phyloP scores from a whole-genome alignment of 192 early-diverging fungal species.

The Coemansia sp. region DNA sequence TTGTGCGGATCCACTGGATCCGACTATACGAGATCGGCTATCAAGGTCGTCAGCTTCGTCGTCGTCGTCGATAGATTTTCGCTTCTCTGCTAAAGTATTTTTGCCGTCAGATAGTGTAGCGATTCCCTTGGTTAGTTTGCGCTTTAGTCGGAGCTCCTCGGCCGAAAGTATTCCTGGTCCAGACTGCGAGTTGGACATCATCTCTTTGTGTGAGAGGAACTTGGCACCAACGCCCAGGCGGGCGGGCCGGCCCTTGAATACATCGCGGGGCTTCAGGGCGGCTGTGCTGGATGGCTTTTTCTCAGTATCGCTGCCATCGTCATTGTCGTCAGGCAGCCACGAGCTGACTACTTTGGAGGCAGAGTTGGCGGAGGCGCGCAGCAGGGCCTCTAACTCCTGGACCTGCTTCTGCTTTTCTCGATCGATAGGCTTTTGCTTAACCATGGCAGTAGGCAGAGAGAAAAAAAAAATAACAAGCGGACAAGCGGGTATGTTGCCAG shows the following conservation, averaged over 20 bases:
- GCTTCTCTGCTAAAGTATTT: neutral
- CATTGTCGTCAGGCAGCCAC: conserved; percentile 26
- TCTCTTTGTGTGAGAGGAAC: conserved; percentile 46
- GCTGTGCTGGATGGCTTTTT: neutral
- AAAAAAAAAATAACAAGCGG: neutral
- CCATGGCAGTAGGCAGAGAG: conserved; percentile 9
- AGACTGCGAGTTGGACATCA: conserved; percentile 13
- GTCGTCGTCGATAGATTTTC: neutral
- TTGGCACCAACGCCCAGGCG: conserved; percentile 51
- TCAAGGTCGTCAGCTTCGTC: conserved; percentile 24
- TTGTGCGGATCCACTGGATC: neutral
- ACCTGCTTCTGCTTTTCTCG: conserved; percentile 37
- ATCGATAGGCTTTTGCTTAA: conserved; percentile 22
- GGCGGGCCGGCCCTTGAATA: conserved; percentile 48
- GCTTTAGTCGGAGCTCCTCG: conserved; percentile 37
- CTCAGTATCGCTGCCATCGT: conserved; percentile 5
- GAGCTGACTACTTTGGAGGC: conserved; percentile 38
- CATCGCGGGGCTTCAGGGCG: conserved; percentile 26
- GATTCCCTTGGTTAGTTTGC: conserved; percentile 24
- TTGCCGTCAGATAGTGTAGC: neutral
- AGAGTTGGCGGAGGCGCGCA: conserved; percentile 47
- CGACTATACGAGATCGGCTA: conserved; percentile 11
- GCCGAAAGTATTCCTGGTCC: conserved; percentile 14
- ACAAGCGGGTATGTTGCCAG: neutral
- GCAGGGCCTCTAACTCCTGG: conserved; percentile 50